Evolutionary conservation across 2,329 filamentous ascomycete genomes (phyloP), one percentile per base, ranked within the genome.

Genomic region (Cordyceps javanica): DNA sequence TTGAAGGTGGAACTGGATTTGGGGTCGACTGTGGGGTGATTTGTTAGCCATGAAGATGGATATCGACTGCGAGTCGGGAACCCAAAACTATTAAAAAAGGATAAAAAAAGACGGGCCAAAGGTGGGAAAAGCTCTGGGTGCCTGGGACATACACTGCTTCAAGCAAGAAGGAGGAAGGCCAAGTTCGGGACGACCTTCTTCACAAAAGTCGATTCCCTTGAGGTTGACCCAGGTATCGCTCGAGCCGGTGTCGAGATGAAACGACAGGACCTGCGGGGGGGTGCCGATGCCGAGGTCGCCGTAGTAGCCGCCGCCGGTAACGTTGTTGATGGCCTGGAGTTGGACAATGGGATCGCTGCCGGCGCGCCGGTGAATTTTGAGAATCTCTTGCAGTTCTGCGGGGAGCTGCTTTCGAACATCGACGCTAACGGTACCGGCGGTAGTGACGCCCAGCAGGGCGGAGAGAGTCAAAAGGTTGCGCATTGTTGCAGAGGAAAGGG

Each of bases 181-280:
- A 1, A 44, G 11, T 6, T 23, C 38, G 6, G 38, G 28, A 23
- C 25, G 21, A 23, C 11, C 16, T 46, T 70, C 74, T 14, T 68
- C 68, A 69, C 90, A 95, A 32, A 89, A 72, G 3, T 69, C 63
- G 1, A 88, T 90, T 52, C 73, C 72, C 14, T 78, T 75, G 5
- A 85, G 82, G 60, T 80, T 71, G 42, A 86, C 72, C 82, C 83
- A 87, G 4, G 82, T 78, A 65, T 87, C 84, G 62, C 80, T 83
- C 67, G 81, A 85, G 28, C 83, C 84, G 2, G 83, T 87, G 68
- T 87, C 83, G 61, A 86, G 75, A 55, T 82, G 73, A 63, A 87
- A 73, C 55, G 69, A 74, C 51, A 85, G 68, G 3, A 69, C 67
- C 68, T 87, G 83, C 0, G 74, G 71, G 0, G 84, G 84, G 0